Evolutionary conservation across 148 eudicot genomes (phyloP), one percentile per base, ranked within the genome.

Genomic region (Hydrangea macrophylla): DNA sequence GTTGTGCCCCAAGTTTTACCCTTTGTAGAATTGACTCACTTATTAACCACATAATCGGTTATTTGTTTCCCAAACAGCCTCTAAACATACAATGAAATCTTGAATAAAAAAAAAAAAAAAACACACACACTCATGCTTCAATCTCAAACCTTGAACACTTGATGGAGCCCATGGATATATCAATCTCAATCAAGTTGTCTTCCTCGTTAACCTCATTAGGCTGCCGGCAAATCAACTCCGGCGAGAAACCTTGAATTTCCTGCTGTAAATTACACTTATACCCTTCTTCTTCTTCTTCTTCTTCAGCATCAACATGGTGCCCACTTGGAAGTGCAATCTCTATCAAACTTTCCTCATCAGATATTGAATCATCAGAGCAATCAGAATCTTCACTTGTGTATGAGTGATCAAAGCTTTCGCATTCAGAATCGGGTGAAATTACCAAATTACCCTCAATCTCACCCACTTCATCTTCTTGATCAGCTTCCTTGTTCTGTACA

Each of bases 151-250:
- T 85, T 71, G 93, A 79, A 75, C 84, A 90, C 71, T 86, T 92
- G 76, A 92, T 84, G 40, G 87, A 88, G 42, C 96, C 98, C 91
- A 92, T 86, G 42, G 89, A 80, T 8, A 92, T 73, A 66, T 92
- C 98, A 58, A 92, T 90, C 79, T 92, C 96, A 54, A 92, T 90
- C 78, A 92, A 63, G 69, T 90, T 92, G 12, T 92, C 91, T 72
- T 86, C 98, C 75, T 92, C 96, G 61, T 72, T 67, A 6, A 78
- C 48, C 7, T 78, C 82, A 18, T 69, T 69, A 31, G 67, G 72
- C 65, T 73, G 79, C 27, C 60, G 32, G 27, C 81, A 80, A 65
- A 62, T 70, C 3, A 78, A 54, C 28, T 79, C 65, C 13, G 59
- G 28, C 30, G 70, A 71, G 1, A 45, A 71, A 58, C 74, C 75